These are phyloP conservation scores for Miscanthus sacchariflorus DNA, from an alignment of 202 grass and related monocot genomes.

Conservation along the genomic window DNA sequence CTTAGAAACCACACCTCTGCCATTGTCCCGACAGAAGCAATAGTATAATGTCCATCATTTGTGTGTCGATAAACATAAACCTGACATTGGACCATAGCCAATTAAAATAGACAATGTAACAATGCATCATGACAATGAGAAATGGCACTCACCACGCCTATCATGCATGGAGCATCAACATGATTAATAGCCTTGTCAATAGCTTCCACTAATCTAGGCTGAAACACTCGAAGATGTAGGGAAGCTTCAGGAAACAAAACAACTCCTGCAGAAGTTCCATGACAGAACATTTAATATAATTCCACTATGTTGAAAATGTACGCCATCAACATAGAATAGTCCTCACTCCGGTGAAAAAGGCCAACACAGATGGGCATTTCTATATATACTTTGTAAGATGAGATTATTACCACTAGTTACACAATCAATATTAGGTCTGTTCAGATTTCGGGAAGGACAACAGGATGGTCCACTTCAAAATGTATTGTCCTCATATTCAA, in stretches of 20 bases:
- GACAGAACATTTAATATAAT: constrained; percentile 20
- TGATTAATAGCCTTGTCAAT: constrained; percentile 84
- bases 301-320: not conserved
- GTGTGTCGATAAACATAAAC: constrained; percentile 59
- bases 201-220: constrained; percentile 69
- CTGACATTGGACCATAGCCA: constrained; percentile 48
- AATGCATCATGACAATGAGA: constrained; percentile 7
- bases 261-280: constrained; percentile 69
- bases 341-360: constrained; percentile 33
- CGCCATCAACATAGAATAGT: not conserved
- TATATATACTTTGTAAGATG: constrained; percentile 28
- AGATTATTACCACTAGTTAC: constrained; percentile 22
- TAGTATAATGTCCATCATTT: constrained; percentile 56
- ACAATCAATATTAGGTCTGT: constrained; percentile 8
- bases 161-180: constrained; percentile 75
- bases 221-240: constrained; percentile 75
- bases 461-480: constrained; percentile 14
- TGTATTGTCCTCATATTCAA: not conserved
- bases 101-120: constrained; percentile 35
- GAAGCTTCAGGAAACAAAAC: constrained; percentile 92
- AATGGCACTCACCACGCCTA: constrained; percentile 89
- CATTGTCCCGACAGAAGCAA: constrained; percentile 86
- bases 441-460: constrained; percentile 20
- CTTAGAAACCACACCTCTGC: constrained; percentile 71
- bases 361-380: constrained; percentile 35